phyloP scores from a whole-genome alignment of 2,329 filamentous ascomycete species.

The Xylariaceae sp. region DNA sequence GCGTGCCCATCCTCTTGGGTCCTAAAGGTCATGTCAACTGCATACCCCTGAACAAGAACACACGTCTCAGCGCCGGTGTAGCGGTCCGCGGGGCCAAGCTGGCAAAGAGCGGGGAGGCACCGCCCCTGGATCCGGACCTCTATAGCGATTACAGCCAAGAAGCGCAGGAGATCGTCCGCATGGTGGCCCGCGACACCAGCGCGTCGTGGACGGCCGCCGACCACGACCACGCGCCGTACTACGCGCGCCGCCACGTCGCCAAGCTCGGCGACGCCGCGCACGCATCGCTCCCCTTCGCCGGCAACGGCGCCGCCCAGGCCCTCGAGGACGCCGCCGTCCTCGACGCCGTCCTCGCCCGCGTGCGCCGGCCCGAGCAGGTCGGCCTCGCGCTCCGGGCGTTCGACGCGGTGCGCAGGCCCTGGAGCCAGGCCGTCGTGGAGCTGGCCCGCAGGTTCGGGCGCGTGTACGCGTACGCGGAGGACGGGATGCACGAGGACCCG shows the following conservation, averaged over 20 bases:
- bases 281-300: constrained; percentile 30
- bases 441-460: constrained; percentile 26
- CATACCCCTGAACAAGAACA: constrained; percentile 30
- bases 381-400: constrained; percentile 24
- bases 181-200: constrained; percentile 26
- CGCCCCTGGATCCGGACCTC: constrained; percentile 21
- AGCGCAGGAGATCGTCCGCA: constrained; percentile 25
- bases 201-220: constrained; percentile 28
- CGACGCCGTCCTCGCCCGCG: constrained; percentile 17
- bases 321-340: constrained; percentile 32
- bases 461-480: constrained; percentile 23
- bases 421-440: constrained; percentile 28
- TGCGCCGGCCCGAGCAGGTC: constrained; percentile 9
- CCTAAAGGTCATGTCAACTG: constrained; percentile 29
- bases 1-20: constrained; percentile 30
- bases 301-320: constrained; percentile 33
- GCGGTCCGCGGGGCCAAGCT: constrained; percentile 24
- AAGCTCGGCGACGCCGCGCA: constrained; percentile 33
- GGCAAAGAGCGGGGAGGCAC: neutral
- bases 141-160: constrained; percentile 28
- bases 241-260: constrained; percentile 19
- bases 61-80: constrained; percentile 29
- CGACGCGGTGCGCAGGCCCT: constrained; percentile 21
- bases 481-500: constrained; percentile 26
- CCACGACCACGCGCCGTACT: constrained; percentile 30